phyloP scores from a whole-genome alignment of 116 monocot genomes.

The Dioscorea cayenensis region DNA sequence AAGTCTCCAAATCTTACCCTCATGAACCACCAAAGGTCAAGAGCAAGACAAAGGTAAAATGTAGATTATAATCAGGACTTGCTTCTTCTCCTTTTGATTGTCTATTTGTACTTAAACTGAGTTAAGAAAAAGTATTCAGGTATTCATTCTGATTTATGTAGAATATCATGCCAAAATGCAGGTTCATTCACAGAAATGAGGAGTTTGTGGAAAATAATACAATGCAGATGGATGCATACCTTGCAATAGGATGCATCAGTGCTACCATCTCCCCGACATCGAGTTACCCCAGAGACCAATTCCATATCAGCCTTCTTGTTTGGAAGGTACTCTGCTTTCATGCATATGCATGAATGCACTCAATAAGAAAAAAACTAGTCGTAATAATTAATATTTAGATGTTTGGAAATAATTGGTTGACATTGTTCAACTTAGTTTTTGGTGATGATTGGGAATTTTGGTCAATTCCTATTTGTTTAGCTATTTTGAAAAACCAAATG shows the following conservation, averaged over 20 bases:
- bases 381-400: no score
- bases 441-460: not conserved
- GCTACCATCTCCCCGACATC: conserved; percentile 53
- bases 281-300: conserved; percentile 33
- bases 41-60: conserved; percentile 87
- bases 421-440: not conserved
- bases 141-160: no score
- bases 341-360: not conserved
- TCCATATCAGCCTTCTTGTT: conserved; percentile 75
- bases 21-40: conserved; percentile 96
- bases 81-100: no score
- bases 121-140: no score
- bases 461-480: not conserved
- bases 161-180: conserved; percentile 15
- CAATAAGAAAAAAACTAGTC: not conserved
- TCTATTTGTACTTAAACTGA: no score
- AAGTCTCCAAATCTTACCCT: conserved; percentile 80
- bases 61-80: not conserved
- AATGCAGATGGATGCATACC: conserved; percentile 81
- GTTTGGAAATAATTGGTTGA: not conserved
- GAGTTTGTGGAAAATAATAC: not conserved
- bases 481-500: not conserved
- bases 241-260: conserved; percentile 82
- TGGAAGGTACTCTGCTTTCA: conserved; percentile 61
- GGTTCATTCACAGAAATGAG: no score